Conservation (phyloP, 1,284 basidiomycete genomes). For the Thelephora terrestris region DNA sequence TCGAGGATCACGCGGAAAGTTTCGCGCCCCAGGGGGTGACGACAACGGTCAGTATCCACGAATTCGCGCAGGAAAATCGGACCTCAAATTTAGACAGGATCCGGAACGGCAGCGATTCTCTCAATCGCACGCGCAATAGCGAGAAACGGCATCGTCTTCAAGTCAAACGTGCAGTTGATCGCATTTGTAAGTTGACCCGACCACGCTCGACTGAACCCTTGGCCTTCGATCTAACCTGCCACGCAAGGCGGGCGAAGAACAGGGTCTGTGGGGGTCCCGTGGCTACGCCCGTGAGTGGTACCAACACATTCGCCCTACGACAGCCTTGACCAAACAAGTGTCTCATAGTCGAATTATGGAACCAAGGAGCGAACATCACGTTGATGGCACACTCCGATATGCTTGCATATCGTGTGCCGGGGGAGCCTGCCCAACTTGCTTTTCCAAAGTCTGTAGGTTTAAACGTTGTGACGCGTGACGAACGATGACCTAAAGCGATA, state of each 20-base stretch:
- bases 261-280: slow-evolving; percentile 54
- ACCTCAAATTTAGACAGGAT: slow-evolving; percentile 22
- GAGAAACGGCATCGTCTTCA: slow-evolving; percentile 50
- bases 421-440: slow-evolving; percentile 73
- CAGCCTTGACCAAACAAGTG: background rate
- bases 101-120: slow-evolving; percentile 64
- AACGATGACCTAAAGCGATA: slow-evolving; percentile 18
- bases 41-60: slow-evolving; percentile 44
- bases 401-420: slow-evolving; percentile 67
- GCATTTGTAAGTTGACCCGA: slow-evolving; percentile 29
- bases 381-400: slow-evolving; percentile 86
- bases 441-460: slow-evolving; percentile 46
- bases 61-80: too few species aligned
- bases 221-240: too few species aligned
- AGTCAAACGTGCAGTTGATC: slow-evolving; percentile 56
- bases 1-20: slow-evolving; percentile 73
- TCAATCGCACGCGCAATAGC: slow-evolving; percentile 65
- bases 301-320: background rate
- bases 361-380: slow-evolving; percentile 53
- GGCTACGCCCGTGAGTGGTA: slow-evolving; percentile 49
- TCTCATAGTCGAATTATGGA: slow-evolving; percentile 41
- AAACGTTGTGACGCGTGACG: slow-evolving; percentile 10
- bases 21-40: slow-evolving; percentile 63
- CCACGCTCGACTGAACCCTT: too few species aligned
- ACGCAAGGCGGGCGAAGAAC: slow-evolving; percentile 51